Percentiles rank a stretch among this genome's conserved stretches.
Evolutionary conservation across 2,329 filamentous ascomycete genomes (phyloP).

Genomic region (Aspergillus udagawae): DNA sequence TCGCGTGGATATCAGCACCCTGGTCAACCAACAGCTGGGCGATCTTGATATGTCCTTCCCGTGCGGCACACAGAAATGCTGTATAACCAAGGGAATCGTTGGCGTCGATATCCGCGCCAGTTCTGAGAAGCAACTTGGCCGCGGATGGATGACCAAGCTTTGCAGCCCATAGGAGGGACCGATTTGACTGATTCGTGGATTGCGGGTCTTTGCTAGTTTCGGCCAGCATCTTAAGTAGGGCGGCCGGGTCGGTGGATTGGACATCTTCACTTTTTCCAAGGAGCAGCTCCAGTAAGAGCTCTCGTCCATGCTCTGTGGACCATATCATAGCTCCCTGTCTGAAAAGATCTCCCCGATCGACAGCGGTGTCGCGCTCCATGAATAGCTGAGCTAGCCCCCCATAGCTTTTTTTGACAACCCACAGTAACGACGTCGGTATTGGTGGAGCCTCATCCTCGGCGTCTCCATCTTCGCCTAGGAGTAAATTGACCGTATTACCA

Average conservation of each 20-base stretch:
- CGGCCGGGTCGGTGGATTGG: neutral
- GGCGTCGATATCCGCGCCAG: neutral
- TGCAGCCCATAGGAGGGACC: slow-evolving; percentile 1
- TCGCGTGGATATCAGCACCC: too few species aligned
- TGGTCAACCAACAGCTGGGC: too few species aligned
- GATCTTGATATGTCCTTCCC: too few species aligned
- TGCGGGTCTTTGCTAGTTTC: neutral
- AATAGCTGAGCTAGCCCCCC: neutral
- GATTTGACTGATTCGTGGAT: neutral
- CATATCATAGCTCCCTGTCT: neutral
- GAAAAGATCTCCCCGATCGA: neutral
- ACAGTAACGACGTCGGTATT: slow-evolving; percentile 5
- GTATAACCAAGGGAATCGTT: neutral
- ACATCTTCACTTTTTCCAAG: neutral
- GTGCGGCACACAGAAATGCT: too few species aligned
- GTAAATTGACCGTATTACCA: too few species aligned
- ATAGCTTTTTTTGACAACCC: slow-evolving; percentile 3
- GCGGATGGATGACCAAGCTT: neutral
- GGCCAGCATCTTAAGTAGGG: slow-evolving; percentile 1
- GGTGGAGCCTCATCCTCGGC: too few species aligned
- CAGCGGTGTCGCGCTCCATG: neutral
- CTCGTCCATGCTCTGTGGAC: neutral
- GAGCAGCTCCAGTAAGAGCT: slow-evolving; percentile 1
- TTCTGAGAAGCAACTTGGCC: neutral
- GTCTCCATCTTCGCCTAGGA: too few species aligned